phyloP scores from a whole-genome alignment of 768 basidiomycete species.

The Bullera alba region DNA sequence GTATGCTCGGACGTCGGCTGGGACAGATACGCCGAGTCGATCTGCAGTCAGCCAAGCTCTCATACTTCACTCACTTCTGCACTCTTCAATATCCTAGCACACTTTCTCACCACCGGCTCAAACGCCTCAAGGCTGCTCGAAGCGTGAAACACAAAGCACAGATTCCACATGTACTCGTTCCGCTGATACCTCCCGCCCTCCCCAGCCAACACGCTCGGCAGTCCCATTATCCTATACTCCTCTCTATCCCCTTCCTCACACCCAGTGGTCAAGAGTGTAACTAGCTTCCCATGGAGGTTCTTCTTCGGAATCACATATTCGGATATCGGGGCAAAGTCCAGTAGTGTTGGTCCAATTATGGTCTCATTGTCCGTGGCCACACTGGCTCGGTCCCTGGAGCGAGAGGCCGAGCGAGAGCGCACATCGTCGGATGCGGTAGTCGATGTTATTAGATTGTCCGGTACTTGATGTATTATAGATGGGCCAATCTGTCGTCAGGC shows the following conservation, averaged over 20 bases:
- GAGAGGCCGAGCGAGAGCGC: constrained; percentile 22
- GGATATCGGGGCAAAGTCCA: constrained; percentile 84
- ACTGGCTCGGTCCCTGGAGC: constrained; percentile 4
- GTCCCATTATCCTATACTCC: constrained; percentile 80
- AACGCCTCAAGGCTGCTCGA: constrained; percentile 88
- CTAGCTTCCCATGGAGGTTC: constrained; percentile 76
- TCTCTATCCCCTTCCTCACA: constrained; percentile 16
- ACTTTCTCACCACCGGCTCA: constrained; percentile 91
- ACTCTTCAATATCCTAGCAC: constrained; percentile 74
- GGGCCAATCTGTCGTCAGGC: too few species aligned
- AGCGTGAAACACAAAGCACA: constrained; percentile 93
- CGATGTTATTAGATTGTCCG: constrained; percentile 73
- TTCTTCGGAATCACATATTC: constrained; percentile 89
- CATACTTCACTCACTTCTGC: constrained; percentile 65
- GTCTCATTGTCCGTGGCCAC: constrained; percentile 2
- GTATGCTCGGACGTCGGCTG: constrained; percentile 57
- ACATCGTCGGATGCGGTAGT: constrained; percentile 8
- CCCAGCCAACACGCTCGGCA: constrained; percentile 63
- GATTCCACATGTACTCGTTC: constrained; percentile 85
- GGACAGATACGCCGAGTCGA: constrained; percentile 85
- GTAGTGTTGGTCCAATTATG: constrained; percentile 49
- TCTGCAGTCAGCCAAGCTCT: constrained; percentile 48
- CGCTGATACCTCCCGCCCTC: constrained; percentile 62
- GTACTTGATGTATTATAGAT: constrained; percentile 86
- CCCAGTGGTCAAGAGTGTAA: constrained; percentile 67